Evolutionary conservation across 2,329 filamentous ascomycete genomes (phyloP), one percentile per base, ranked within the genome.

Genomic region (Botryotinia convoluta): DNA sequence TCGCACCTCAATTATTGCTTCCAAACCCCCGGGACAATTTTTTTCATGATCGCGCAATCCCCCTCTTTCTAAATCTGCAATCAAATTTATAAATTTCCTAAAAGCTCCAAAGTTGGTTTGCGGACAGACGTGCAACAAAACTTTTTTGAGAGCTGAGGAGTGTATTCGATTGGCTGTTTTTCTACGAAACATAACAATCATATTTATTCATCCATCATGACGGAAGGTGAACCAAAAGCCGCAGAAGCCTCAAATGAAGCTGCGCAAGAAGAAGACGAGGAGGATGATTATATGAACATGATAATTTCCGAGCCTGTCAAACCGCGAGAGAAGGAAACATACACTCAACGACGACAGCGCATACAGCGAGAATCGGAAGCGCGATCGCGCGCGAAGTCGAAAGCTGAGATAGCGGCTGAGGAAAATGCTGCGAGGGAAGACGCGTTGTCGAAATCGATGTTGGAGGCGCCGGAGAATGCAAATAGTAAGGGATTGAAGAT

Each of bases 271-370:
- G 68, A 72, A 9, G 81, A 80, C 0, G 86, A 86, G 4, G 92
- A 93, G 10, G 93, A 98, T 76, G 96, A 99, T 83, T 98, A 99
- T 86, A 97, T 99, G 92, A 94, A 91, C 78, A 98, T 99, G 95
- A 87, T 91, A 22, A 95, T 99, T 81, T 87, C 89, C 29, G 93
- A 97, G 72, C 86, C 89, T 0, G 82, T 82, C 29, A 80, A 81
- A 42, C 80, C 83, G 12, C 79, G 80, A 45, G 82, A 84, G 72
- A 87, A 86, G 76, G 90, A 92, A 81, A 90, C 90, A 18, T 89
- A 89, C 35, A 84, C 90, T 1, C 89, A 92, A 79, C 86, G 86
- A 1, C 80, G 79, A 14, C 77, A 77, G 20, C 80, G 81, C 54
- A 79, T 79, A 59, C 74, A 86, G 77, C 87, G 86, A 78, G 88